A percentile compares a stretch with the other conserved stretches of the same genome.
Conservation (phyloP, 768 basidiomycete species). For the Amanita brunnescens region DNA sequence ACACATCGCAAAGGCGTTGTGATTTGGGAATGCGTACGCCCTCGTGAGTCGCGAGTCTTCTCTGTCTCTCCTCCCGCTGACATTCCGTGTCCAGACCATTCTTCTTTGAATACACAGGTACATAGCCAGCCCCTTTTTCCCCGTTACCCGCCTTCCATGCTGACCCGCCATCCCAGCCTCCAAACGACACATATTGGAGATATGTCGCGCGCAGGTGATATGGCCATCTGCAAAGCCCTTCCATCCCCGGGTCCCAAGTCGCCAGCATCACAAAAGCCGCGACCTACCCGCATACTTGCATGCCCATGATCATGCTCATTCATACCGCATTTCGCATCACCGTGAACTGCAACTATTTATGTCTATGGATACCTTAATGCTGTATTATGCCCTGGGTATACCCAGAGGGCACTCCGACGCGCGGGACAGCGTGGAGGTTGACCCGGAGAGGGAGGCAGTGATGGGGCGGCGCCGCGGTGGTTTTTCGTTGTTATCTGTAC, state of each 20-base stretch:
- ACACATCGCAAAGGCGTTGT: conserved; percentile 57
- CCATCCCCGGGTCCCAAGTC: background rate
- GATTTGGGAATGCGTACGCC: conserved; percentile 66
- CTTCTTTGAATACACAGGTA: conserved; percentile 43
- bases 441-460: background rate
- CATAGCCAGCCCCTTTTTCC: background rate
- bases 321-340: background rate
- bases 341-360: background rate
- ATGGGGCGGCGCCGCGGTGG: background rate
- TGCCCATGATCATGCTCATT: background rate
- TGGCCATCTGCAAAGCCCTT: too few relatives aligned
- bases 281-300: background rate
- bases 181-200: conserved; percentile 39
- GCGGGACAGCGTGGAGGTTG: background rate
- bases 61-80: conserved; percentile 5
- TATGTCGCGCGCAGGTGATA: conserved; percentile 37
- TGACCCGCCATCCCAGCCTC: conserved; percentile 20
- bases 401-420: background rate
- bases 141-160: conserved; percentile 12
- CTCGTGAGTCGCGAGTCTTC: conserved; percentile 39
- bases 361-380: background rate
- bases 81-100: conserved; percentile 38
- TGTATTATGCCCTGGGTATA: background rate
- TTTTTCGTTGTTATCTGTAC: background rate
- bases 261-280: too few relatives aligned